Evolutionary conservation across 495 filamentous ascomycete species (phyloP).

Genomic region (Trichoderma parareesei): DNA sequence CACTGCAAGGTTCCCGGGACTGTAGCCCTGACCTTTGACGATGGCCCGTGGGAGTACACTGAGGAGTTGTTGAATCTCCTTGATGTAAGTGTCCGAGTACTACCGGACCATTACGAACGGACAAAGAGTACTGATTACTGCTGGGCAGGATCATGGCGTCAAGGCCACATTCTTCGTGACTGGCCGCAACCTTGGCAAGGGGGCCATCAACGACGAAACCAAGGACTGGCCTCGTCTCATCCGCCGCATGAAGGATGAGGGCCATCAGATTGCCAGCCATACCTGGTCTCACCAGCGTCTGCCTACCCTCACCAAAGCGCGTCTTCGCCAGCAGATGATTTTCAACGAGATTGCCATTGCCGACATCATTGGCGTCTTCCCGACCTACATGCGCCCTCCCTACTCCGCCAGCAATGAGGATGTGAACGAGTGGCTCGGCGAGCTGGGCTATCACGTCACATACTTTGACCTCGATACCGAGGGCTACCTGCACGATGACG

Average conservation of each 20-base stretch:
- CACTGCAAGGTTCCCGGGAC: constrained; percentile 54
- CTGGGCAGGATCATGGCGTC: constrained; percentile 45
- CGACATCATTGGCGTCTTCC: constrained; percentile 72
- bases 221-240: constrained; percentile 55
- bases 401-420: constrained; percentile 17
- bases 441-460: constrained; percentile 66
- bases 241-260: constrained; percentile 52
- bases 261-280: constrained; percentile 33
- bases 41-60: constrained; percentile 67
- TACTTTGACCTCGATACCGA: constrained; percentile 76
- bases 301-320: constrained; percentile 44
- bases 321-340: constrained; percentile 59
- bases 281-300: constrained; percentile 79
- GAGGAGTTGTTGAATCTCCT: constrained; percentile 60
- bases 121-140: background rate
- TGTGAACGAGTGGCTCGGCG: constrained; percentile 53
- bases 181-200: constrained; percentile 67
- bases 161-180: constrained; percentile 78
- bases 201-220: constrained; percentile 53
- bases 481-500: constrained; percentile 60
- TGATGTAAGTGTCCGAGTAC: constrained; percentile 21
- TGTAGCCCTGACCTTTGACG: constrained; percentile 71
- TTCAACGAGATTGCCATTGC: constrained; percentile 75
- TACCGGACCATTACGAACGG: background rate
- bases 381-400: constrained; percentile 64